These are phyloP conservation scores for Trichoderma afroharzianum DNA, from an alignment of 2,329 filamentous ascomycete genomes.

Conservation along the genomic window DNA sequence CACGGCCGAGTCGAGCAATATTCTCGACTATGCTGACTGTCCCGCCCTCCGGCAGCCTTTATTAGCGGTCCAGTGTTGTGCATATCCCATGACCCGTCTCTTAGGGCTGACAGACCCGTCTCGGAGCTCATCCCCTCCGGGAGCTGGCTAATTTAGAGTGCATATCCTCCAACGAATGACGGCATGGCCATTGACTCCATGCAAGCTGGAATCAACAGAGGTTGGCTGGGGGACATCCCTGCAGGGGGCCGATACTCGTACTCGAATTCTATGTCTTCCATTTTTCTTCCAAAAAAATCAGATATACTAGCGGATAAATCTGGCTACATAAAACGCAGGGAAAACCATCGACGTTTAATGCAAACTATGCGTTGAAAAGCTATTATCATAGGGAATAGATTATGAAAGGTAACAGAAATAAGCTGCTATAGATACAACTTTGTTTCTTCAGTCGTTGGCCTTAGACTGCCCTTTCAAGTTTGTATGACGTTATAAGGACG, in stretches of 20 bases:
- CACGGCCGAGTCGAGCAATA: background rate
- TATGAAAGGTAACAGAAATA: background rate
- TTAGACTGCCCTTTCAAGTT: background rate
- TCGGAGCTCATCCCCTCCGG: background rate
- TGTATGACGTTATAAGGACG: too few relatives aligned
- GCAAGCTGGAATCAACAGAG: background rate
- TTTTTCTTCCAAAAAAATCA: background rate
- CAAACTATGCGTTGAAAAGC: background rate
- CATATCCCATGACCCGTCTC: constrained; percentile 6
- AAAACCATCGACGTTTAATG: background rate
- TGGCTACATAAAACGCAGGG: background rate
- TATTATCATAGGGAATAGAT: background rate
- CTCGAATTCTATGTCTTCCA: background rate
- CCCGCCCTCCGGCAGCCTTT: background rate
- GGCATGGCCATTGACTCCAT: background rate
- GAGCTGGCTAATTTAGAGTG: background rate
- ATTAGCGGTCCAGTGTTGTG: background rate
- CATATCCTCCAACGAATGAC: background rate
- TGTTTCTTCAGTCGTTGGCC: background rate
- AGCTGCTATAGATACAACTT: background rate
- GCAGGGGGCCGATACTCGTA: background rate
- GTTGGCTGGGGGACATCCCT: background rate
- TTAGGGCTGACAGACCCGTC: background rate
- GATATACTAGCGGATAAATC: background rate
- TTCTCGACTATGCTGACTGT: background rate